phyloP scores from a whole-genome alignment of 306 rosid species.

The Notholithocarpus densiflorus region DNA sequence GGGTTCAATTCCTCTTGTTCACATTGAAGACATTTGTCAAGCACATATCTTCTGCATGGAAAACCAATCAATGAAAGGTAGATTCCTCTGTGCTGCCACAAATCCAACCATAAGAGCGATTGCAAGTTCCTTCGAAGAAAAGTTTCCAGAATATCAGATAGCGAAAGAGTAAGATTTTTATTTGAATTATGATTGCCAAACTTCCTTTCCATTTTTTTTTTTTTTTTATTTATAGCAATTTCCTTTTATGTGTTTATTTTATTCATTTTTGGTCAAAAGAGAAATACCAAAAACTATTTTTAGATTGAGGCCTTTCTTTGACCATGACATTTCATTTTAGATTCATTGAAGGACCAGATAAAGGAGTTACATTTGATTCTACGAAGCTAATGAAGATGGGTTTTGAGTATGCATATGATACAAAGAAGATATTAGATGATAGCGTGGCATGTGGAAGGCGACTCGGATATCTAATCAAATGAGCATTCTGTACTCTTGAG shows the following conservation, averaged over 20 bases:
- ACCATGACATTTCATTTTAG: conserved; percentile 1
- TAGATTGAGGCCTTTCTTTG: background rate
- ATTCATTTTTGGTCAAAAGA: too few relatives aligned
- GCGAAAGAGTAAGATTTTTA: conserved; percentile 10
- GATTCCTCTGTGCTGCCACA: conserved; percentile 33
- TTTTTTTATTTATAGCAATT: too few relatives aligned
- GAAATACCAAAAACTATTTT: background rate
- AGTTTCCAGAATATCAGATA: conserved; percentile 15
- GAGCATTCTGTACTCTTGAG: background rate
- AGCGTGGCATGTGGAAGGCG: conserved; percentile 16
- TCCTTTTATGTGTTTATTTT: too few relatives aligned
- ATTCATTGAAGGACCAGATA: conserved; percentile 12
- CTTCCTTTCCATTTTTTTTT: background rate
- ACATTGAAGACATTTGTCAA: conserved; percentile 41
- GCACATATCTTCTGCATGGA: conserved; percentile 52
- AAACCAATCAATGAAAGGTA: conserved; percentile 36
- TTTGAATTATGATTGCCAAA: background rate
- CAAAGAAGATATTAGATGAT: conserved; percentile 16
- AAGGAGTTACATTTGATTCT: conserved; percentile 12
- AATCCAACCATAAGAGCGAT: conserved; percentile 15
- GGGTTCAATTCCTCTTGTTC: background rate
- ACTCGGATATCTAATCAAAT: background rate
- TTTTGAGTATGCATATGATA: conserved; percentile 1
- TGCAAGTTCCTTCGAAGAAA: conserved; percentile 11
- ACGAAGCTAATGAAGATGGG: conserved; percentile 25